phyloP scores from a whole-genome alignment of 257 asterid genomes.

The Jacaranda mimosifolia region DNA sequence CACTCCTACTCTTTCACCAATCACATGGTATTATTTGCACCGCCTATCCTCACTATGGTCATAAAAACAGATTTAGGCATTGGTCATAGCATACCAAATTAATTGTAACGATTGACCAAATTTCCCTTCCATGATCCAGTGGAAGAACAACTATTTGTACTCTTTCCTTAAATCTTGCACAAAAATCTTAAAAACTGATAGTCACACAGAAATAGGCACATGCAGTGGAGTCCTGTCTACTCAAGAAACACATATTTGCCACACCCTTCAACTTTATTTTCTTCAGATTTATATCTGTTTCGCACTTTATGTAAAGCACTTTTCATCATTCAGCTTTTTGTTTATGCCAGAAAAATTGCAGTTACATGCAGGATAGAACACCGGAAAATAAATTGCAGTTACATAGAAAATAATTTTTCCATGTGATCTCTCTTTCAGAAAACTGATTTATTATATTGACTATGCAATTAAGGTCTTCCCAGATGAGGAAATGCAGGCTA shows the following conservation, averaged over 20 bases:
- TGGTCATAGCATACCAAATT: background rate
- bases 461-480: conserved; percentile 11
- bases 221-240: background rate
- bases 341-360: background rate
- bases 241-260: background rate
- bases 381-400: background rate
- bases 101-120: background rate
- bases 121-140: no score
- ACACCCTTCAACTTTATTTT: conserved; percentile 4
- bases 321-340: conserved; percentile 1
- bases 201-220: background rate
- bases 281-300: background rate
- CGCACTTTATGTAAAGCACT: background rate
- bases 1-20: background rate
- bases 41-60: background rate
- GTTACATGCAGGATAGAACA: no score
- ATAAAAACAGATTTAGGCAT: background rate
- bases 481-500: background rate
- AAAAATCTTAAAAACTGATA: conserved; percentile 13
- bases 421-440: background rate
- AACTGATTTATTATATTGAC: background rate
- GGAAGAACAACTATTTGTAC: background rate
- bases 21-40: background rate
- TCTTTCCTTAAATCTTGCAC: conserved; percentile 1
- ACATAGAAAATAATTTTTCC: background rate